These are phyloP conservation scores for Hypoxylon sp. DNA, from an alignment of 2,329 filamentous ascomycete genomes.

Conservation along the genomic window DNA sequence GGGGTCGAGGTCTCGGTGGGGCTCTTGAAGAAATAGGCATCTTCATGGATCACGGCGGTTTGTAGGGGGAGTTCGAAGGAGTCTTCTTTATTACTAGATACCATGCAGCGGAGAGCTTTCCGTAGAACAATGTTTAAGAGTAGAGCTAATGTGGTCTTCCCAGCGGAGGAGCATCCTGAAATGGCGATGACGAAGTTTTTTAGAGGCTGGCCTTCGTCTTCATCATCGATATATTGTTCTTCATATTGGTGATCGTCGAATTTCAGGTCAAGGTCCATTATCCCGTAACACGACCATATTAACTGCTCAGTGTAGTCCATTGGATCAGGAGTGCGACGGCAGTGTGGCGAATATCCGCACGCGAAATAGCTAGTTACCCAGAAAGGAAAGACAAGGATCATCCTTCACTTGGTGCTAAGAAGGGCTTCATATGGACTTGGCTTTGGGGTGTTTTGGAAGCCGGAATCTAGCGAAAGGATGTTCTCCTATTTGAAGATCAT, in stretches of 20 bases:
- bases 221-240: neutral
- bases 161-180: conserved; percentile 45
- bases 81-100: neutral
- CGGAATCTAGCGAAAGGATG: conserved; percentile 3
- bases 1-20: neutral
- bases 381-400: neutral
- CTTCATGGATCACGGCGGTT: conserved; percentile 20
- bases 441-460: neutral
- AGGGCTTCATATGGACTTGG: neutral
- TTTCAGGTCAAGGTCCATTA: conserved; percentile 2
- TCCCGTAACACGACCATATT: conserved; percentile 8
- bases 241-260: neutral
- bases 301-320: conserved; percentile 20
- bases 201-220: neutral
- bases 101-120: neutral
- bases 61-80: neutral
- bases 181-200: conserved; percentile 43
- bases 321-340: neutral
- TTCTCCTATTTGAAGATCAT: conserved; percentile 7
- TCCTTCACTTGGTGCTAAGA: neutral
- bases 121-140: conserved; percentile 42
- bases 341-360: neutral
- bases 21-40: conserved; percentile 11
- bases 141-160: conserved; percentile 46
- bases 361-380: neutral